Conservation (phyloP, 306 rosid species). For the Acacia melanoxylon region DNA sequence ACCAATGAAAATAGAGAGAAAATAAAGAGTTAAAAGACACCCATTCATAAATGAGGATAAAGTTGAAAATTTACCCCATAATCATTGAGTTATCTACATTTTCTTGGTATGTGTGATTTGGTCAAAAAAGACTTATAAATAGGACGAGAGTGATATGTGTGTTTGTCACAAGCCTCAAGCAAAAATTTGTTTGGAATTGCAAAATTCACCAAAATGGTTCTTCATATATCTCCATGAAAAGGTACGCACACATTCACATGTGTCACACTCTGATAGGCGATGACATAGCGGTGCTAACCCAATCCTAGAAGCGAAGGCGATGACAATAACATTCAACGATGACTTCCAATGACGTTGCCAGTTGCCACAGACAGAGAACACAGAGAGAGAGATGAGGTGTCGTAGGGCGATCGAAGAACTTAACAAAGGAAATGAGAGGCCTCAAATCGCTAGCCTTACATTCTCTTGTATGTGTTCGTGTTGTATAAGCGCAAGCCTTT, state of each 20-base stretch:
- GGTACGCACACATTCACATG: background rate
- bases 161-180: background rate
- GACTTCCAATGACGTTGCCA: conserved; percentile 5
- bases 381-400: conserved; percentile 35
- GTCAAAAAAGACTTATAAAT: no score
- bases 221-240: no score
- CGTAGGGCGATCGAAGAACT: background rate
- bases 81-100: no score
- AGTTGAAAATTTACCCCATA: no score
- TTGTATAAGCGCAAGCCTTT: conserved; percentile 29
- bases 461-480: conserved; percentile 25
- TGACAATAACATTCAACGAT: background rate
- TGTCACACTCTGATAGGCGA: background rate
- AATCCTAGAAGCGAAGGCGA: background rate
- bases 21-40: no score
- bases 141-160: no score
- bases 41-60: no score
- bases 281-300: background rate
- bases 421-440: conserved; percentile 61
- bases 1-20: no score
- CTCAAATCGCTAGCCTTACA: conserved; percentile 56
- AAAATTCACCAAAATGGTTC: background rate
- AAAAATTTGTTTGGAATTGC: background rate
- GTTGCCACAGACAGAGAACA: background rate
- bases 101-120: no score